Evolutionary conservation across 768 basidiomycete species (phyloP).

Genomic region (Amanita thiersii): DNA sequence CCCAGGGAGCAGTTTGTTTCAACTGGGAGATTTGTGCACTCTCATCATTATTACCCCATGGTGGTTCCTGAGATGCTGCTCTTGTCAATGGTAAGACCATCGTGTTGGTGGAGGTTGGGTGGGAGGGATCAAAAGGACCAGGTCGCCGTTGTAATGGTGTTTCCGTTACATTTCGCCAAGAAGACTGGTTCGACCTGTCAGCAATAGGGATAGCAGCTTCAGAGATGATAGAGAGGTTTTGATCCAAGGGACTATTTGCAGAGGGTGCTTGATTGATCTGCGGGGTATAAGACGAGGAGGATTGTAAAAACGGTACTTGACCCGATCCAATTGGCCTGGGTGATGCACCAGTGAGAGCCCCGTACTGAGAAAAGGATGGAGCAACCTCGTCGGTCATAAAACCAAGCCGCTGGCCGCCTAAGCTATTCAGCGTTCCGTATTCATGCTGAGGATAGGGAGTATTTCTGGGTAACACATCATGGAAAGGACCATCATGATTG

Average conservation of each 20-base stretch:
- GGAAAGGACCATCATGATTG: conserved; percentile 4
- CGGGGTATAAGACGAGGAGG: not conserved
- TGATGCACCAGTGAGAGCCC: not conserved
- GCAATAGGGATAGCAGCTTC: conserved; percentile 8
- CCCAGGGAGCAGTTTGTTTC: conserved; percentile 50
- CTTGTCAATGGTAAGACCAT: conserved; percentile 15
- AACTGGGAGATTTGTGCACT: conserved; percentile 16
- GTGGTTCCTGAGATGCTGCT: conserved; percentile 20
- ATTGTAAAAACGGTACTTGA: not conserved
- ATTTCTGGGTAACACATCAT: conserved; percentile 1
- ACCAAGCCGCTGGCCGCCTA: conserved; percentile 1
- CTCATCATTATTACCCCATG: conserved; percentile 28
- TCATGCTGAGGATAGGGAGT: conserved; percentile 2
- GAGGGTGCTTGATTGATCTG: not conserved
- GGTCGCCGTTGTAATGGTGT: conserved; percentile 21
- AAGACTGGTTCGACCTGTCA: too few relatives aligned
- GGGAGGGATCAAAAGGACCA: conserved; percentile 34
- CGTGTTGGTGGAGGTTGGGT: conserved; percentile 28
- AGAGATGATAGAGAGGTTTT: conserved; percentile 9
- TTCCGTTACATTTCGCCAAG: conserved; percentile 27
- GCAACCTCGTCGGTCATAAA: not conserved
- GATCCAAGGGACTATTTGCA: not conserved
- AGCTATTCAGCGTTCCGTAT: conserved; percentile 2
- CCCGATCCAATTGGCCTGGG: not conserved
- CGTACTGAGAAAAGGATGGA: conserved; percentile 1